Base-by-base conservation (phyloP, 2,329 filamentous ascomycete genomes). In the Penicillium italicum region DNA sequence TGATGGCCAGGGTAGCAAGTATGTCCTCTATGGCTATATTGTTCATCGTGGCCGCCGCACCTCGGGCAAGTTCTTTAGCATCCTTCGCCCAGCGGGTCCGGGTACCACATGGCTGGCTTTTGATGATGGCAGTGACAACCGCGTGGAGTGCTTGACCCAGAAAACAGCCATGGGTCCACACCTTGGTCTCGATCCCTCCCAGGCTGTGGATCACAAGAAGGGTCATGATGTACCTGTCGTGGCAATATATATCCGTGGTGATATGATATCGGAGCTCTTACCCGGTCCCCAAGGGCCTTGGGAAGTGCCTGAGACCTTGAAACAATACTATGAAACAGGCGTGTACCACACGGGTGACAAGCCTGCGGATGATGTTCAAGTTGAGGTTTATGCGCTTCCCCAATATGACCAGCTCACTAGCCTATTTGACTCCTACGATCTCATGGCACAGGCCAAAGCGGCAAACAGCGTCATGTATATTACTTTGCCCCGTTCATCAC, bases 31-130 rank as follows among this genome's bases (percentile, higher is more conserved):
- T 59, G 82, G 82, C 3, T 82, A 85, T 59, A 72, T 85, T 31
- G 81, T 84, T 3, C 84, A 87, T 63, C 80, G 79, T 57, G 83
- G 82, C 26, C 78, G 78, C 41, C 78, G 85, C 16, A 80, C 80
- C 20, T 85, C 82, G 5, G 79, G 79, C 45, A 77, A 80, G 36
- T 86, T 85, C 70, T 82, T 83, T 61, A 79, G 81, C n/a, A 79
- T 85, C 33, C 69, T 87, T 45, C 78, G 84, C 30, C 84, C 84
- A 1, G 76, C 77, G 42, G 83, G 83, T 2, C 79, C 79, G 6
- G 78, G 76, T 10, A 76, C 78, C 9, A 79, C 77, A 43, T 87
- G 84, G 84, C 80, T 86, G 52, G 79, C 77, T 33, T 86, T 85
- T 60, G 78, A 82, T 31, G 80, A 83, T 59, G 78, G 77, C 52